Evolutionary conservation across 2,329 filamentous ascomycete genomes (phyloP).

Genomic region (Emmonsia crescens): DNA sequence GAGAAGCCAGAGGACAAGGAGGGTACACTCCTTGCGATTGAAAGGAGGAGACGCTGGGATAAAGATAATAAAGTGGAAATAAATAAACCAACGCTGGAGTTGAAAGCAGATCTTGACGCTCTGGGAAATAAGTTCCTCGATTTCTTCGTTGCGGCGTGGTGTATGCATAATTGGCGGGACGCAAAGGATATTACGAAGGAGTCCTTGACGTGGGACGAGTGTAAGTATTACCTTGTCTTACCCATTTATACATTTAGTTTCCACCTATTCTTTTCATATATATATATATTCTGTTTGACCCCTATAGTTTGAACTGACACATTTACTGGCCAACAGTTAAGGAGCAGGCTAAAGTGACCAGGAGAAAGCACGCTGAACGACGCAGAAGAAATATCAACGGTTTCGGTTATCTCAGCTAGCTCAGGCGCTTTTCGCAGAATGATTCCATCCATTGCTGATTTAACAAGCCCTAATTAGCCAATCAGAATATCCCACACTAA

Average conservation of each 20-base stretch:
- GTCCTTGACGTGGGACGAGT: constrained; percentile 12
- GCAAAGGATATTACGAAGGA: constrained; percentile 14
- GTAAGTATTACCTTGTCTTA: constrained; percentile 5
- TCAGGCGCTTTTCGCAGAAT: too few species aligned
- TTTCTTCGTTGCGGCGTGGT: constrained; percentile 14
- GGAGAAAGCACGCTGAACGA: not conserved
- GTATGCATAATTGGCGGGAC: constrained; percentile 15
- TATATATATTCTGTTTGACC: too few species aligned
- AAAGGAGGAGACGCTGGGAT: constrained; percentile 13
- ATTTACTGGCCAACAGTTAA: not conserved
- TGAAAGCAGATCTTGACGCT: constrained; percentile 8
- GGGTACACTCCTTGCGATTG: constrained; percentile 9
- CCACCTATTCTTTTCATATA: not conserved
- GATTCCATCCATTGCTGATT: too few species aligned
- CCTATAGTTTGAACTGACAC: not conserved
- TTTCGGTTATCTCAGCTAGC: not conserved
- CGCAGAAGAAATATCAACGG: not conserved
- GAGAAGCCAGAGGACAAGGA: not conserved
- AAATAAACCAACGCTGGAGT: constrained; percentile 8
- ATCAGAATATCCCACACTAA: too few species aligned
- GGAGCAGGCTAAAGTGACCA: not conserved
- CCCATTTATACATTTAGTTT: not conserved
- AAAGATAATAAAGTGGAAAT: constrained; percentile 9
- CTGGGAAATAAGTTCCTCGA: constrained; percentile 10
- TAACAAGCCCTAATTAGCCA: too few species aligned